Percentiles rank a stretch among this genome's conserved stretches.
Conservation (phyloP, 1,284 basidiomycete species). For the Puccinia novopanici region DNA sequence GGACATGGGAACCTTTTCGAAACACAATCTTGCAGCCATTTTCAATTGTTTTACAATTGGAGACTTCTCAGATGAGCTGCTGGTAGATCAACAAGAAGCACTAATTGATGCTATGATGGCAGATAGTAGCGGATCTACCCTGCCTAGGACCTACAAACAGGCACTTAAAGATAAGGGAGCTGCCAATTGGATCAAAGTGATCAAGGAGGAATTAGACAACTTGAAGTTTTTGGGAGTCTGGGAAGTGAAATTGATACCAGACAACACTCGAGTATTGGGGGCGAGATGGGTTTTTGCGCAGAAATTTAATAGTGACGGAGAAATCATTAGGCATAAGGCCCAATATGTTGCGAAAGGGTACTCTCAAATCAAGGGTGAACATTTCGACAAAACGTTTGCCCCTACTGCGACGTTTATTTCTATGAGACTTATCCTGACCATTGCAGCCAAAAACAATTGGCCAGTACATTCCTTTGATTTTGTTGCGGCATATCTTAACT, state of each 20-base stretch:
- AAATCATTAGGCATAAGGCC: neutral
- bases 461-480: slow-evolving; percentile 16
- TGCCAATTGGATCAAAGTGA: neutral
- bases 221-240: neutral
- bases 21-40: neutral
- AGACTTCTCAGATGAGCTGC: neutral
- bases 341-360: slow-evolving; percentile 6
- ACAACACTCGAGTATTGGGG: neutral
- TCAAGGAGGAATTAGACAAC: slow-evolving; percentile 4
- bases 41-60: neutral
- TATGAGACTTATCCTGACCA: neutral
- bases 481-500: neutral
- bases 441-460: neutral
- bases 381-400: neutral
- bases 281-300: slow-evolving; percentile 20
- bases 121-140: too few species aligned
- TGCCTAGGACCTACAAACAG: neutral
- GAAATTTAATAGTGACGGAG: neutral
- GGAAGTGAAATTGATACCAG: neutral
- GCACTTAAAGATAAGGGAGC: neutral
- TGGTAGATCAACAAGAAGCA: neutral
- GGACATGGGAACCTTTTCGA: neutral
- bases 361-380: neutral
- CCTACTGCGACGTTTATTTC: slow-evolving; percentile 1
- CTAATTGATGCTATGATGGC: neutral